Base-by-base conservation (phyloP, 2,329 filamentous ascomycete genomes). In the Septoria linicola region DNA sequence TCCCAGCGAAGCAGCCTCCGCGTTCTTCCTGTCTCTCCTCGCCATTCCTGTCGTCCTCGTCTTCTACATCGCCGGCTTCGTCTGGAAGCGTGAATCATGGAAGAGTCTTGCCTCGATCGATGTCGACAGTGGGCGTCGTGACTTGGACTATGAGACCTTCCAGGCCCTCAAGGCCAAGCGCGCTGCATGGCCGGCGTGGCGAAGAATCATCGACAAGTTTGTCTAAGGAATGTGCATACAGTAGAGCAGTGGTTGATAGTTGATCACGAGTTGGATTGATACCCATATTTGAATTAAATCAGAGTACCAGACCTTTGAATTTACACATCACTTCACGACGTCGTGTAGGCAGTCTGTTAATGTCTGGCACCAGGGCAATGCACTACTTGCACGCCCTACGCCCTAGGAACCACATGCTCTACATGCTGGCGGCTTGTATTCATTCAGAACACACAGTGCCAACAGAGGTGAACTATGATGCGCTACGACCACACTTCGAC, bases 1-100 rank as follows among this genome's bases (percentile, higher is more conserved):
- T 19, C 16, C 10, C 13, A 19, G 35, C 16, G 16, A 11, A 8
- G 35, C 16, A 6, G 44, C 35, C 13, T 53, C 43, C 51, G 72
- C 71, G 51, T 82, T 81, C 71, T 82, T 82, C 72, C 73, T 73
- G 64, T 62, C 71, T 3, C 80, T 77, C 58, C 76, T 82, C 11
- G 78, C 78, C 8, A 58, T 80, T 0, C 77, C 78, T 14, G 73
- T 81, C 40, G 75, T 81, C 34, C 57, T 80, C 4, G 44, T 70
- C 53, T 83, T 83, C 67, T 83, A 79, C 76, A 41, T 72, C 37
- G 47, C 60, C 27, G 64, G 83, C 5, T 86, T 78, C 64, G 11
- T 80, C 55, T 87, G 83, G 84, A 88, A 88, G 76, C 73, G 80
- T 35, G 68, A 73, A 19, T 77, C 78, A 14, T 87, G 81, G 80